phyloP scores from a whole-genome alignment of 257 asterid genomes.

The Solanum gracilifrons region DNA sequence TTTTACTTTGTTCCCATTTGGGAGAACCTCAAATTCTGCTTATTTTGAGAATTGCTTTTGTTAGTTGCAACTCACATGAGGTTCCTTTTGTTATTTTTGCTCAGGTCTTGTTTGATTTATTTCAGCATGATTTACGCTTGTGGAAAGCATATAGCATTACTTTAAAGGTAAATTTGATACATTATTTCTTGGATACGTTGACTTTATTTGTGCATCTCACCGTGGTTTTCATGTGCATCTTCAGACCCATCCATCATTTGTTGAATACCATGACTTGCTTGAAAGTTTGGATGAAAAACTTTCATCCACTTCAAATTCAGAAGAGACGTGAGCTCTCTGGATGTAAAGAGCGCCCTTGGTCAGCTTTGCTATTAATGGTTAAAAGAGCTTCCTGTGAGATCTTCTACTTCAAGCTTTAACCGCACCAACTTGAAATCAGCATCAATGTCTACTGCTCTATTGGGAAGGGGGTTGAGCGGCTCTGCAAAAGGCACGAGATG shows the following conservation, averaged over 20 bases:
- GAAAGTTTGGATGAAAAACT: constrained; percentile 75
- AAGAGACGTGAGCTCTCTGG: constrained; percentile 29
- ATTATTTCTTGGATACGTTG: neutral
- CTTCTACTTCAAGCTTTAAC: neutral
- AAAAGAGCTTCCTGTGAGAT: neutral
- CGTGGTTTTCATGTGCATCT: neutral
- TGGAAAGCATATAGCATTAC: constrained; percentile 88
- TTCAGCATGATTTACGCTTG: constrained; percentile 71
- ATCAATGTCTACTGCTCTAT: neutral
- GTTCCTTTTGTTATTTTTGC: constrained; percentile 6
- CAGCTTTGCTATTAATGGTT: neutral
- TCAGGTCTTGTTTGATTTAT: constrained; percentile 90
- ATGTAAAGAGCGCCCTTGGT: constrained; percentile 5
- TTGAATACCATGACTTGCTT: constrained; percentile 74
- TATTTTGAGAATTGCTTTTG: neutral
- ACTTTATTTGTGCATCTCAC: neutral
- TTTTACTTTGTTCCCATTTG: neutral
- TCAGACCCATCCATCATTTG: constrained; percentile 63
- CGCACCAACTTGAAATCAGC: neutral
- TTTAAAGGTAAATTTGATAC: constrained; percentile 44
- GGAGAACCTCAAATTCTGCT: neutral
- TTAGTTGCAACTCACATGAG: neutral
- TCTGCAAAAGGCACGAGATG: neutral
- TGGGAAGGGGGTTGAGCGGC: neutral
- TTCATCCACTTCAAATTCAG: constrained; percentile 31